Base-by-base conservation (phyloP, 2,329 filamentous ascomycete genomes). In the Xylariaceae sp. region DNA sequence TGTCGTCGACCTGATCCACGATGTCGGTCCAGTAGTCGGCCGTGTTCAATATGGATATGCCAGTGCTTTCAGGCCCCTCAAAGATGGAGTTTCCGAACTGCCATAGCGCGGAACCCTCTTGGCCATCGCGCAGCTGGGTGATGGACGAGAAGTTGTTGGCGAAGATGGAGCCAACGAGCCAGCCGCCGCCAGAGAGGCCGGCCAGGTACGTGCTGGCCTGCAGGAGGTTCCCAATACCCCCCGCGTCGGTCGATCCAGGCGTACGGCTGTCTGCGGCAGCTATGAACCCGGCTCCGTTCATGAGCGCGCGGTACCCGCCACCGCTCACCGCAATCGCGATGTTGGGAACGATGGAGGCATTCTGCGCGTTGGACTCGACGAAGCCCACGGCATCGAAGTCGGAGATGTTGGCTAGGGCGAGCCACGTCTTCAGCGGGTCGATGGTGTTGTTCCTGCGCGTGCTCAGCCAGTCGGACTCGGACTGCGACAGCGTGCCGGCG, bases 81-180 rank as follows among this genome's bases (percentile, higher is more conserved):
- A 70, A 50, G 38, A 68, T 66, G 24, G 58, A 61, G 33, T 61
- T 49, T 12, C 56, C 56, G 42, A 68, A 62, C 36, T 64, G 58
- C 65, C 65, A 67, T 3, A 67, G 47, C 1, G 50, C 39, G 1
- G 57, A 61, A 39, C 55, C 54, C 1, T 56, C 16, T 34, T 49
- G 50, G 3, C 61, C 62, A 31, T 61, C 56, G 7, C 54, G 52
- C 42, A 59, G 47, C 54, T 62, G 33, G 40, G 57, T 30, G 2
- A 90, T 74, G 0, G 78, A 78, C 1, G 83, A 85, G 57, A 87
- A 89, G 61, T 89, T 90, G 64, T 90, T 89, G 39, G 80, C 68
- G 49, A 78, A 88, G 1, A 90, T 69, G 22, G 81, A 86, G 2
- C 85, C 85, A 3, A 90, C 74, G 15, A 89, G 68, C 87, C 87